Conservation (phyloP, 352 stramenopile species). For the Thraustochytrium sp. region DNA sequence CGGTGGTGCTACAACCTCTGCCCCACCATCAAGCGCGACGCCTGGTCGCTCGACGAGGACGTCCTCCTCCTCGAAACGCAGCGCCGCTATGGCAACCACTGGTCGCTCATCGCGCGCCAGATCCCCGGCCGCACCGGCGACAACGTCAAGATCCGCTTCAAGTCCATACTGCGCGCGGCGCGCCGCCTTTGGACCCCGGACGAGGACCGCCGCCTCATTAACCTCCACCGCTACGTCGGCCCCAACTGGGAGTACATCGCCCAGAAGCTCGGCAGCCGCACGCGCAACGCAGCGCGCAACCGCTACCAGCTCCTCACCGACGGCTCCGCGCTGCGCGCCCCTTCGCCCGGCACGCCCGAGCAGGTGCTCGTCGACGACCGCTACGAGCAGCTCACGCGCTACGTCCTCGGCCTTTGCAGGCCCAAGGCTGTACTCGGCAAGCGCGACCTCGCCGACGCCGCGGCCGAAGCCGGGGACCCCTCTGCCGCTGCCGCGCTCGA, state of each 20-base stretch:
- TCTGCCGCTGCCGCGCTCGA: neutral
- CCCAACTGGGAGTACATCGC: conserved; percentile 24
- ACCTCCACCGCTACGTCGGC: neutral
- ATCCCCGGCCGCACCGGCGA: conserved; percentile 42
- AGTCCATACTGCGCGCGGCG: neutral
- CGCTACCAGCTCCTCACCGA: neutral
- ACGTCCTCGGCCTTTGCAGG: neutral
- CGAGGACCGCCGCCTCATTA: neutral
- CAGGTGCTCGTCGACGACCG: neutral
- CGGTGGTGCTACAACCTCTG: conserved; percentile 43
- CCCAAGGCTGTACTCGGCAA: neutral
- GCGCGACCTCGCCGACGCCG: too few relatives aligned
- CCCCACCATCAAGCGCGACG: neutral
- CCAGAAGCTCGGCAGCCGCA: neutral
- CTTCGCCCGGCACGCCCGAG: neutral
- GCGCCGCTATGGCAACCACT: conserved; percentile 8
- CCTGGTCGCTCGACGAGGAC: conserved; percentile 36
- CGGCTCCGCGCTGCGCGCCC: neutral
- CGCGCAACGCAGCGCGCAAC: neutral
- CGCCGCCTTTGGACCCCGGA: neutral
- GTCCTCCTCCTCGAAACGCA: neutral
- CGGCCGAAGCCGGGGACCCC: too few relatives aligned
- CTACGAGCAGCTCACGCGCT: neutral
- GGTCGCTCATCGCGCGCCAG: conserved; percentile 20
- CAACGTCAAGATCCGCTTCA: conserved; percentile 46